Base-by-base conservation (phyloP, 805 yeast species). In the Wickerhamomyces sydowiorum region DNA sequence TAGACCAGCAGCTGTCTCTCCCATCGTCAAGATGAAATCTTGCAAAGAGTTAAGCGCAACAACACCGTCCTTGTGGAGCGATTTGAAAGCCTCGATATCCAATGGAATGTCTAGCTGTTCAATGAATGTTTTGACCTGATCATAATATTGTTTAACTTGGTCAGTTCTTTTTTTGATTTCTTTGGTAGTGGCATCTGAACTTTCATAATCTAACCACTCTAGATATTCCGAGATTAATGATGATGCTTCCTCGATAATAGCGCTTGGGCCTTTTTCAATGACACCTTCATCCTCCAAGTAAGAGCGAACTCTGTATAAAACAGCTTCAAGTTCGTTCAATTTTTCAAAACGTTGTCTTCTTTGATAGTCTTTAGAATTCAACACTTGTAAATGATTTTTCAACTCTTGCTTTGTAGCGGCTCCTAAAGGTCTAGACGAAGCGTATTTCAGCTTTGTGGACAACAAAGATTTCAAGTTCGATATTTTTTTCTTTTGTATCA, bases 141-240 rank as follows among this genome's bases (percentile, higher is more conserved):
- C 50, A 35, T 56, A 59, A 18, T 62, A 47, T 1, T 43, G 48
- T 8, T 59, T 48, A 3, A 67, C 46, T 10, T 44, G 46, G 1
- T 45, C 39, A 6, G 56, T 49, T 50, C 59, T 73, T 4, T 56
- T 54, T 18, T 61, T 57, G 21, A 78, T 58, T 2, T 65, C 73
- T 19, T 64, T 56, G 12, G 62, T 37, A 1, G 60, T 48, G 1
- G 85, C 74, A 19, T 64, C 67, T 41, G 75, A 84, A 29, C 86
- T 72, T 15, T 79, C 88, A 52, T 75, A 78, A 38, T 87, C 95
- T 30, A 88, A 65, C 96, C 96, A 87, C 45, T 83, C 91, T 36
- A 85, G 63, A 21, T 69, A 62, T 10, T 76, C 79, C 14, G 66
- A 43, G 5, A 82, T 75, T 6, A 65, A 47, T 0, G 51, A 43